Conservation (phyloP, 2,329 filamentous ascomycete genomes). For the Trichoderma breve region DNA sequence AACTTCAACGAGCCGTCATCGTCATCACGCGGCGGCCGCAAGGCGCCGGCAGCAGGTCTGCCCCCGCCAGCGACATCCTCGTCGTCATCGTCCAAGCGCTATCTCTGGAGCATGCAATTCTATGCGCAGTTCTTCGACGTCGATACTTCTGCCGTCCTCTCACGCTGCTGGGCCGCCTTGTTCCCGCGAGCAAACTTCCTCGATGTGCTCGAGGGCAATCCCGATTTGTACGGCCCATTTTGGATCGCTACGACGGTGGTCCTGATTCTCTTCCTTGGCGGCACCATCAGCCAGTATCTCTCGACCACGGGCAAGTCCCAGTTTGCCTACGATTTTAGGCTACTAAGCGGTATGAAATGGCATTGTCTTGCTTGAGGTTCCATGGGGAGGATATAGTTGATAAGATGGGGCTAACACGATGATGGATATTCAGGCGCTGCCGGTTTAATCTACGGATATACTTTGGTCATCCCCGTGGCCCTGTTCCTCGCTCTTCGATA, state of each 20-base stretch:
- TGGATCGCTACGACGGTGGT: constrained; percentile 99
- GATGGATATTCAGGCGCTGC: constrained; percentile 61
- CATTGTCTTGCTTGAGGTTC: not conserved
- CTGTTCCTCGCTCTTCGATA: constrained; percentile 89
- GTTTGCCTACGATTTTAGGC: constrained; percentile 87
- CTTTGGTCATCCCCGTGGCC: constrained; percentile 75
- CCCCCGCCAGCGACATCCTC: constrained; percentile 57
- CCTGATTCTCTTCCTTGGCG: constrained; percentile 90
- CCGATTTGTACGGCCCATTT: constrained; percentile 93
- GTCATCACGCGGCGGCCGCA: constrained; percentile 45
- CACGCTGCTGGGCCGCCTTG: constrained; percentile 83
- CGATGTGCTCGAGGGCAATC: constrained; percentile 93
- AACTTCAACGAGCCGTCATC: constrained; percentile 62
- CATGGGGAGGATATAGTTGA: not conserved
- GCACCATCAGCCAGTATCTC: constrained; percentile 90
- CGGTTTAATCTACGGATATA: constrained; percentile 94
- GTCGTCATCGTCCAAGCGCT: constrained; percentile 66
- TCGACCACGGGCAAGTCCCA: constrained; percentile 64
- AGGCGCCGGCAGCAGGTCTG: constrained; percentile 51
- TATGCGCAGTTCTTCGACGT: constrained; percentile 99
- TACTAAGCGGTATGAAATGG: constrained; percentile 68
- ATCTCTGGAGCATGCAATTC: constrained; percentile 88
- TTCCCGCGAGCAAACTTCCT: constrained; percentile 93
- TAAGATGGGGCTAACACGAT: constrained; percentile 4
- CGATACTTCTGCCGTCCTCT: constrained; percentile 84